phyloP scores from a whole-genome alignment of 345 rosid species.

The Syzygium jambos region DNA sequence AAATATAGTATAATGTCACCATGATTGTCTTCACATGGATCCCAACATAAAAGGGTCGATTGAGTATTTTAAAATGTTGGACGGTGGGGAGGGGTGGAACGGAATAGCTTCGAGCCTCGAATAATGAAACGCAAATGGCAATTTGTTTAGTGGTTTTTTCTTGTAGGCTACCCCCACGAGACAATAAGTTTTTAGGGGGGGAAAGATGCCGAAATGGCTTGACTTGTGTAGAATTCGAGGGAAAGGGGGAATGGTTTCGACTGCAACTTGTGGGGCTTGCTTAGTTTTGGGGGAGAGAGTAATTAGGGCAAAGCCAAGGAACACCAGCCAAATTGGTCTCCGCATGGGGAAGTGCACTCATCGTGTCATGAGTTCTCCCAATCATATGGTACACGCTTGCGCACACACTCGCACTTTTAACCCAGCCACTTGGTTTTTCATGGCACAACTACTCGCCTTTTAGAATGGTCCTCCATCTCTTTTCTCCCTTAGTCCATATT shows the following conservation, averaged over 20 bases:
- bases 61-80: neutral
- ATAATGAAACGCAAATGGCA: neutral
- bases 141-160: neutral
- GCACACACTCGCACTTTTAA: neutral
- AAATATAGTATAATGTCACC: neutral
- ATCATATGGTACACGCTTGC: neutral
- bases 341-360: slow-evolving; percentile 29
- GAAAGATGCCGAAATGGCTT: neutral
- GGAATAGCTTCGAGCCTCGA: neutral
- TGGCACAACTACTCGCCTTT: neutral
- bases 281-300: neutral
- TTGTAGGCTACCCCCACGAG: neutral
- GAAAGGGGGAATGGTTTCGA: neutral
- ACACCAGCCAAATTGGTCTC: slow-evolving; percentile 30
- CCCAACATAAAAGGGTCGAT: slow-evolving; percentile 14
- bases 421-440: neutral
- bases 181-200: neutral
- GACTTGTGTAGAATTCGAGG: neutral
- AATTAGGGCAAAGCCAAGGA: slow-evolving; percentile 21
- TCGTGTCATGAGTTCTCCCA: slow-evolving; percentile 4
- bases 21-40: slow-evolving; percentile 45
- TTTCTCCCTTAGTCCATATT: neutral
- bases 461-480: neutral
- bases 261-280: neutral
- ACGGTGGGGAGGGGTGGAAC: neutral